These are phyloP conservation scores for Glycine tomentella DNA, from an alignment of 306 rosid genomes.

Conservation along the genomic window DNA sequence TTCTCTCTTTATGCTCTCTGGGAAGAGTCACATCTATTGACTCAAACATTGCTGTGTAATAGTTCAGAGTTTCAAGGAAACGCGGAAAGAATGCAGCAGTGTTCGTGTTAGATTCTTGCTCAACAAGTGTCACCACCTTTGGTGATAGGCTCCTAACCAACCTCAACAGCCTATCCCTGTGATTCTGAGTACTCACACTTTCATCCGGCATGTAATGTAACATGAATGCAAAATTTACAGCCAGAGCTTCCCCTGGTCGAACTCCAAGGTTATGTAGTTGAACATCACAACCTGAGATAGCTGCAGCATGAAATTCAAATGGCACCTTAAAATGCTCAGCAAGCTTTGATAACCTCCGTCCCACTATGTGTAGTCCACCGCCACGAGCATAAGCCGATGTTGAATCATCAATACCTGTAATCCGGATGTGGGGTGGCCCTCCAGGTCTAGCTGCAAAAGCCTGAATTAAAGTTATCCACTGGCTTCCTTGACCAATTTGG, in stretches of 20 bases:
- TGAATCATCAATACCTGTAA: conserved; percentile 89
- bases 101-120: conserved; percentile 93
- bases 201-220: conserved; percentile 96
- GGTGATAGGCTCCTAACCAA: conserved; percentile 87
- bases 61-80: conserved; percentile 75
- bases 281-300: conserved; percentile 76
- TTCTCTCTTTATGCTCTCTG: conserved; percentile 78
- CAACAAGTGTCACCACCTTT: conserved; percentile 96
- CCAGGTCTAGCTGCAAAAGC: conserved; percentile 99
- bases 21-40: conserved; percentile 88
- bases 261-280: conserved; percentile 67
- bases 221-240: conserved; percentile 92
- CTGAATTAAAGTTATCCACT: conserved; percentile 91
- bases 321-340: conserved; percentile 82
- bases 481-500: conserved; percentile 93
- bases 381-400: conserved; percentile 93
- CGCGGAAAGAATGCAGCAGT: conserved; percentile 86
- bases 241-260: conserved; percentile 77
- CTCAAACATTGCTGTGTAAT: conserved; percentile 91
- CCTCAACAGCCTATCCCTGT: conserved; percentile 81
- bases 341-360: conserved; percentile 74
- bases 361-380: conserved; percentile 83
- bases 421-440: conserved; percentile 94
- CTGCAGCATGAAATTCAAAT: conserved; percentile 81
- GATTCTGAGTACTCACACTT: conserved; percentile 90